phyloP scores from a whole-genome alignment of 129 eudicot genomes.

The Pulicaria dysenterica region DNA sequence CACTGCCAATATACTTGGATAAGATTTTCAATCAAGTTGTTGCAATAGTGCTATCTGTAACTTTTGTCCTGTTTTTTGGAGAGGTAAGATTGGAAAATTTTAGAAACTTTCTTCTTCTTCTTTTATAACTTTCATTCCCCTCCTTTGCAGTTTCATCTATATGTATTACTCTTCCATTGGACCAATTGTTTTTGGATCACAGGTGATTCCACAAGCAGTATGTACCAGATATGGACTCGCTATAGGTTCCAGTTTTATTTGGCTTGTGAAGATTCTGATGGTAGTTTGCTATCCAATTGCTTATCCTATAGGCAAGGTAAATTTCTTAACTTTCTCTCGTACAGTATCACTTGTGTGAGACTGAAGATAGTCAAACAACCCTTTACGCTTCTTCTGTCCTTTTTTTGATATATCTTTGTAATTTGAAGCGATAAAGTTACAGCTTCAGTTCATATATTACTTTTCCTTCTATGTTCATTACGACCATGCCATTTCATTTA shows the following conservation, averaged over 20 bases:
- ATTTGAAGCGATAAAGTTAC: slow-evolving; percentile 4
- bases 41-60: slow-evolving; percentile 88
- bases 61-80: slow-evolving; percentile 89
- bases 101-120: not conserved
- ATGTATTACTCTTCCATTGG: slow-evolving; percentile 15
- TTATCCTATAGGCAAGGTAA: slow-evolving; percentile 93
- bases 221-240: slow-evolving; percentile 98
- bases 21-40: slow-evolving; percentile 83
- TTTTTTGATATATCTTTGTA: not conserved
- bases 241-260: slow-evolving; percentile 84
- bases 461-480: not conserved
- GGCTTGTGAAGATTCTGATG: slow-evolving; percentile 91
- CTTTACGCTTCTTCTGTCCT: not conserved
- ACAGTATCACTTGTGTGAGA: not conserved
- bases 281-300: slow-evolving; percentile 79
- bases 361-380: not conserved
- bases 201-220: slow-evolving; percentile 98
- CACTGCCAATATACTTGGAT: slow-evolving; percentile 92
- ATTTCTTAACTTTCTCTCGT: slow-evolving; percentile 13
- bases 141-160: slow-evolving; percentile 4
- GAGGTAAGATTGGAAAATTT: slow-evolving; percentile 57
- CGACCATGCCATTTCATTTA: slow-evolving; percentile 2
- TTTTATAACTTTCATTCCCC: not conserved
- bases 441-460: not conserved
- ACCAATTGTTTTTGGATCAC: slow-evolving; percentile 21